Conservation (phyloP, 176 grass and related monocot species). For the Dendrocalamus sinicus region DNA sequence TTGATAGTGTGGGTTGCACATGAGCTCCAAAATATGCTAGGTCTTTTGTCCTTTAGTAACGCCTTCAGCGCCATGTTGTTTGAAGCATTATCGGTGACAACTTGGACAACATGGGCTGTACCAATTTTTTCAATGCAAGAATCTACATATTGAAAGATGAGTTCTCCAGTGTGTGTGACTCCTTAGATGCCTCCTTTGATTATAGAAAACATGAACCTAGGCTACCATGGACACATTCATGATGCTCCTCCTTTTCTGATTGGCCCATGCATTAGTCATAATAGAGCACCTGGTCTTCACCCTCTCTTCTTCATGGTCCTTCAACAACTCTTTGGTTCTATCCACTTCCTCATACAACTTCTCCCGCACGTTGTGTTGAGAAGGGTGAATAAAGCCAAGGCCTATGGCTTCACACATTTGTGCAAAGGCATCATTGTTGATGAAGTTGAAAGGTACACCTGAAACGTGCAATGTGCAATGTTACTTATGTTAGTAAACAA, state of each 20-base stretch:
- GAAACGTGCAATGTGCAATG: too few relatives aligned
- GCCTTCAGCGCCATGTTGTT: background rate
- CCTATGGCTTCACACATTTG: background rate
- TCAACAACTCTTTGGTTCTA: too few relatives aligned
- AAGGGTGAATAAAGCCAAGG: background rate
- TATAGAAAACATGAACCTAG: background rate
- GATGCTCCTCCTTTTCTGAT: background rate
- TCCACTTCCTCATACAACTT: too few relatives aligned
- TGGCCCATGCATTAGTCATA: background rate
- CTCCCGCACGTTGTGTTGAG: too few relatives aligned
- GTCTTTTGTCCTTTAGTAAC: background rate
- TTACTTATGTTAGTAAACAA: too few relatives aligned
- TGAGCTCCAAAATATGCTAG: too few relatives aligned
- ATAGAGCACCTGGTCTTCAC: too few relatives aligned
- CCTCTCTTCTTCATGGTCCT: too few relatives aligned
- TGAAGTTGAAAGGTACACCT: background rate
- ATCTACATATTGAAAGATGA: background rate
- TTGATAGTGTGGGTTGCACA: too few relatives aligned
- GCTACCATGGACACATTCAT: background rate
- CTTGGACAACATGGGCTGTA: background rate
- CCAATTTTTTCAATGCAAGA: background rate
- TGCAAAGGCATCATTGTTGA: background rate
- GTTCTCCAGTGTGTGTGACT: fast-evolving
- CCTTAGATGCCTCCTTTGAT: background rate
- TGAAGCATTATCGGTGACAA: background rate